Conservation (phyloP, 2,329 filamentous ascomycete species). For the Xylaria sp. region DNA sequence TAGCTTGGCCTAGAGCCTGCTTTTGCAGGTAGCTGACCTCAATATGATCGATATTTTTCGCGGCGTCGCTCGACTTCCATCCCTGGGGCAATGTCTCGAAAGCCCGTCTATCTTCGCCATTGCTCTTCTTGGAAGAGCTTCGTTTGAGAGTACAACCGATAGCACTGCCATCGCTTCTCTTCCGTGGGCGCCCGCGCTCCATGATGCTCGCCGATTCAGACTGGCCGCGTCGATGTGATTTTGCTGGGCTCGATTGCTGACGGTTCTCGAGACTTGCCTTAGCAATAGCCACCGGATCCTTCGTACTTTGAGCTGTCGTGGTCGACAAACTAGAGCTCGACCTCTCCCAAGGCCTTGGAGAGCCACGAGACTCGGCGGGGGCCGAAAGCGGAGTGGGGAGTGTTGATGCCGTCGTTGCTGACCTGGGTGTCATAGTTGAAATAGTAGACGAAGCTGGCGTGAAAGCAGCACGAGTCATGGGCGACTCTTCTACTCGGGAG, state of each 20-base stretch:
- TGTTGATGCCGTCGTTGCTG: constrained; percentile 48
- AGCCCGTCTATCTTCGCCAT: constrained; percentile 56
- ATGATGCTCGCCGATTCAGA: constrained; percentile 63
- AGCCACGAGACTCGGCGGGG: constrained; percentile 47
- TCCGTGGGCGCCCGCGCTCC: constrained; percentile 64
- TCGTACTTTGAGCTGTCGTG: constrained; percentile 30
- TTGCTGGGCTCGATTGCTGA: constrained; percentile 19
- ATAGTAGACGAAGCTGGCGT: constrained; percentile 47
- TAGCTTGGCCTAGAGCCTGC: constrained; percentile 64
- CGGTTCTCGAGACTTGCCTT: constrained; percentile 37
- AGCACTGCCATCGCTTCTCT: constrained; percentile 49
- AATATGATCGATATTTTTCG: constrained; percentile 46
- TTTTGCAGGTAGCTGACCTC: constrained; percentile 58
- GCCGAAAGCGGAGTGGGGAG: constrained; percentile 55
- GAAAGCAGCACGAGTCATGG: constrained; percentile 46
- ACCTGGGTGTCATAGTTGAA: constrained; percentile 47
- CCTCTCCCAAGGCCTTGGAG: constrained; percentile 50
- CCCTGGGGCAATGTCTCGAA: constrained; percentile 66
- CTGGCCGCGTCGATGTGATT: constrained; percentile 52
- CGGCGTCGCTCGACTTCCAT: constrained; percentile 56
- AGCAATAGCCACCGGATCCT: constrained; percentile 34
- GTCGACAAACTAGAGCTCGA: constrained; percentile 29
- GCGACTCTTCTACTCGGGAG: constrained; percentile 50
- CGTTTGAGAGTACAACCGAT: constrained; percentile 43
- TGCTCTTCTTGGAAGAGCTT: constrained; percentile 47